Evolutionary conservation across 2,329 filamentous ascomycete genomes (phyloP), one percentile per base, ranked within the genome.

Genomic region (Sporothrix globosa): DNA sequence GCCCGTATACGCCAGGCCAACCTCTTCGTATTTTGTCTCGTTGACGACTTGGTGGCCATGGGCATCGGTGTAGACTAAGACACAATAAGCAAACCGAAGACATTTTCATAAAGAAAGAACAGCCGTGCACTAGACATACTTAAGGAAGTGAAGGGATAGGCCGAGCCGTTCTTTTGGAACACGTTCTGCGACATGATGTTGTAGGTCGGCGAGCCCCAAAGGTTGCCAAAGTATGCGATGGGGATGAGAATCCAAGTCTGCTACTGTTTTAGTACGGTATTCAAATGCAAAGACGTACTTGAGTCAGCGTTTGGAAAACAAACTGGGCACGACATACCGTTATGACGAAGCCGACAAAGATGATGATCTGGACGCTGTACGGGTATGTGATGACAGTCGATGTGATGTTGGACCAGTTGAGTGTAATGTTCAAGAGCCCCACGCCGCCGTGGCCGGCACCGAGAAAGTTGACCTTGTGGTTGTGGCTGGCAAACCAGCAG

Each of bases 401-500:
- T 52, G 74, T 74, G 50, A 75, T 74, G 50, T 74, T 75, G 34
- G 74, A 75, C 73, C 73, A 75, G 58, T 75, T 67, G 6, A 75
- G 70, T 2, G 74, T 73, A 52, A 75, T 68, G 56, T 75, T 75
- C 24, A 75, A 68, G 63, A 75, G 27, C 4, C 74, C 74, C 7
- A 73, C 70, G 24, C 74, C 73, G 44, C 72, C 71, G 34, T 56
- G 44, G 30, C 74, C 74, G 39, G 74, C 73, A 3, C 74, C 74
- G 21, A 75, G 65, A 63, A 75, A 75, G 27, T 75, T 75, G 69
- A 71, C 72, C n/a, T 48, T 73, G 67, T 74, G 74, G 69, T 69
- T 75, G 53, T 50, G 68, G n/a, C 67, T 50, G 24, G 74, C 74
- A 53, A 74, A 75, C 74, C 74, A 75, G 50, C 74, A 75, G 56